phyloP scores from a whole-genome alignment of 345 rosid species.

The Syzygium oleosum region DNA sequence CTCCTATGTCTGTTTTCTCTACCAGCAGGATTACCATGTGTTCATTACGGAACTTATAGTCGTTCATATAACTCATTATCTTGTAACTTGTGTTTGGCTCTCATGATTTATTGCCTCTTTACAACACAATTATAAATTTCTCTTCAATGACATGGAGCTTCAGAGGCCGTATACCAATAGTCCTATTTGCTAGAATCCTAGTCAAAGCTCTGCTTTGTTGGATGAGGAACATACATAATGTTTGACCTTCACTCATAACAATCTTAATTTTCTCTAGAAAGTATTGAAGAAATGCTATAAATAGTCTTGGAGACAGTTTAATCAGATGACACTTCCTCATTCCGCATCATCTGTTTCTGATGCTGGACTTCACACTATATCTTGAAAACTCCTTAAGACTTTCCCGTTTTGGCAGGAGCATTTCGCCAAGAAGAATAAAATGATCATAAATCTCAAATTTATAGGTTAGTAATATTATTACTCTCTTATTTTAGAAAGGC shows the following conservation, averaged over 20 bases:
- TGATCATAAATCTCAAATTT: conserved; percentile 48
- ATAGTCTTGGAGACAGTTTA: not conserved
- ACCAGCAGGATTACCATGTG: not conserved
- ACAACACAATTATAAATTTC: not conserved
- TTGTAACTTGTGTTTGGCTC: not conserved
- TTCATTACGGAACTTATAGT: not conserved
- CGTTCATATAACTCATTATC: not conserved
- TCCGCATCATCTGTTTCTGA: not conserved
- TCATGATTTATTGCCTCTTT: not conserved
- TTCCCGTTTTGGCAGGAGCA: conserved; percentile 29
- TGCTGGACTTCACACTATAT: not conserved
- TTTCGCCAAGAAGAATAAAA: conserved; percentile 32
- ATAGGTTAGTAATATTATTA: conserved; percentile 28
- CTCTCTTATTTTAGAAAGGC: not conserved
- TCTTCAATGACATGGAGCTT: not conserved
- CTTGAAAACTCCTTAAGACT: not conserved
- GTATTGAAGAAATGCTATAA: not conserved
- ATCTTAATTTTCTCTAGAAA: no score
- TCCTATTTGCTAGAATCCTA: not conserved
- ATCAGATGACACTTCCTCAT: not conserved
- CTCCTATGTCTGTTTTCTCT: not conserved
- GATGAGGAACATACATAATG: no score
- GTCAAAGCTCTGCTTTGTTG: not conserved
- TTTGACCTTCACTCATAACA: no score
- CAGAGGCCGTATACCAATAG: not conserved